Base-by-base conservation (phyloP, 1,284 basidiomycete species). In the Anthracocystis setariae region DNA sequence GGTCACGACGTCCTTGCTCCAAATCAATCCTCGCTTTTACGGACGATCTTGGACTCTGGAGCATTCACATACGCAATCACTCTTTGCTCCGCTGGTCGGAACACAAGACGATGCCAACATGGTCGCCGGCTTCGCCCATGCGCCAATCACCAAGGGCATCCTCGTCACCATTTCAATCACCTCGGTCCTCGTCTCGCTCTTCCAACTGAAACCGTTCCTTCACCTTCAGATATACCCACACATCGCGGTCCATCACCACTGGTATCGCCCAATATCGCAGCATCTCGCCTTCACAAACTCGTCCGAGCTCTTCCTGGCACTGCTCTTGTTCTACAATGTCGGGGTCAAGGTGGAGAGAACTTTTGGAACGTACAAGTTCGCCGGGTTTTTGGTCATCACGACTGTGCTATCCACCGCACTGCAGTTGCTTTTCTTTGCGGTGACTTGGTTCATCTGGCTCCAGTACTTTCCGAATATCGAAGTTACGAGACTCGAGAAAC, bases 311-410 rank as follows among this genome's bases (percentile, higher is more conserved):
- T 87, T 96, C 49, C 81, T 95, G 45, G 88, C 88, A 1, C 88
- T 91, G 69, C 78, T 94, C 23, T 73, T 94, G 15, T 84, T 96
- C 2, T 94, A 90, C 83, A 88, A 89, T 78, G 86, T 89, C 21
- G 88, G 88, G 1, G 84, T 92, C 2, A 87, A 87, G 23, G 87
- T 95, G 42, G 94, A 97, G 80, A 87, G 94, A 54, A 88, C 89
- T 38, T 95, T 94, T 79, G 94, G 94, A 2, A 90, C 89, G 51
- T 84, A 89, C 58, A 96, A 96, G 82, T 96, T 88, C 84, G 91
- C 91, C n/a, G 32, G 48, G 32, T 71, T 74, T 23, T 37, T 74
- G 32, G 33, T 50, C 37, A 25, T 67, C 0, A 45, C 33, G 3
- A 67, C 60, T 3, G 13, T 39, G 8, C 12, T 74, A 8, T 67